Conservation (phyloP, 257 asterid species). For the Solanum pimpinellifolium region DNA sequence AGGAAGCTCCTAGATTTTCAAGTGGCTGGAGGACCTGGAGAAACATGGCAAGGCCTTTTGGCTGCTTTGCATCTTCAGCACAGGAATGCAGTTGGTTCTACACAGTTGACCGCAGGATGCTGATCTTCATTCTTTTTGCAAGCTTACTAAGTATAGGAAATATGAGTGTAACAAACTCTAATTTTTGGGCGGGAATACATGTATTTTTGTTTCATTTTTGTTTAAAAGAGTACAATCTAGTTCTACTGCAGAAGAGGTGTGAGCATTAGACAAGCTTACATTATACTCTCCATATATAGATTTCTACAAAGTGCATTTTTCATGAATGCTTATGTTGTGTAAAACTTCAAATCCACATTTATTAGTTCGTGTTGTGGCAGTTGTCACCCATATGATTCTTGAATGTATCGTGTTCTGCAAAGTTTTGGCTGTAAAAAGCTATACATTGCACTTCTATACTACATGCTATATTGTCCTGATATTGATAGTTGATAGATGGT, state of each 20-base stretch:
- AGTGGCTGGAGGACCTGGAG: conserved; percentile 60
- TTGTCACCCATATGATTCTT: background rate
- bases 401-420: background rate
- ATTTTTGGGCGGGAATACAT: background rate
- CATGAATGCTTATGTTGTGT: background rate
- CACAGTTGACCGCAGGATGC: conserved; percentile 56
- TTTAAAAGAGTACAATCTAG: background rate
- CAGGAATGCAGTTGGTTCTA: conserved; percentile 30
- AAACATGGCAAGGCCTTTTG: conserved; percentile 81
- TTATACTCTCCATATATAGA: background rate
- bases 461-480: background rate
- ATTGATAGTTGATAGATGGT: background rate
- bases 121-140: background rate
- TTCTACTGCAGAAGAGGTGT: background rate
- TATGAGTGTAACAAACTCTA: background rate
- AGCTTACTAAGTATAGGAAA: background rate
- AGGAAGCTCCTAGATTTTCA: conserved; percentile 76
- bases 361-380: background rate
- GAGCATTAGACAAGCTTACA: background rate
- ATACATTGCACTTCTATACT: background rate
- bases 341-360: background rate
- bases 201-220: background rate
- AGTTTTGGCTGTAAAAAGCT: background rate
- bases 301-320: background rate
- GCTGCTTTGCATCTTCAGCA: conserved; percentile 85